Percentiles rank a stretch among this genome's conserved stretches.
phyloP scores from a whole-genome alignment of 2,329 filamentous ascomycete genomes.

The Monosporascus cannonballus region DNA sequence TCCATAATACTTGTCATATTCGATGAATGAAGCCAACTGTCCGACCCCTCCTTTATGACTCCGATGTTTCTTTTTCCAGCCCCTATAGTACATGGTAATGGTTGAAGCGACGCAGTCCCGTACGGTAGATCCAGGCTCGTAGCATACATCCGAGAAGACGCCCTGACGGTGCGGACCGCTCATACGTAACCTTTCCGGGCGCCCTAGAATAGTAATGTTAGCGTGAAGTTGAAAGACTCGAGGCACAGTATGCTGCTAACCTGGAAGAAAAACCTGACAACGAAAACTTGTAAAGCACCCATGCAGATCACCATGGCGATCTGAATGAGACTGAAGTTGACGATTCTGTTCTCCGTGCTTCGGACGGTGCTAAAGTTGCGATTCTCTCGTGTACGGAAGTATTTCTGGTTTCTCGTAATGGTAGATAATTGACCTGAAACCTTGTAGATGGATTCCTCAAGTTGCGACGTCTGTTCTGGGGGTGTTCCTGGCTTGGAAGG shows the following conservation, averaged over 20 bases:
- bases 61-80: slow-evolving; percentile 11
- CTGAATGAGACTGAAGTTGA: slow-evolving; percentile 96
- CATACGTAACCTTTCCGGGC: slow-evolving; percentile 65
- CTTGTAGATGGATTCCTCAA: slow-evolving; percentile 95
- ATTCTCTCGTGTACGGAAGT: slow-evolving; percentile 98
- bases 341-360: slow-evolving; percentile 91
- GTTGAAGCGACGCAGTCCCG: slow-evolving; percentile 6
- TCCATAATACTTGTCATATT: slow-evolving; percentile 6
- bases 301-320: slow-evolving; percentile 86
- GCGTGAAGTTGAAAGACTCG: slow-evolving; percentile 11
- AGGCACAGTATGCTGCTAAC: slow-evolving; percentile 33
- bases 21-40: slow-evolving; percentile 9
- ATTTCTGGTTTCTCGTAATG: slow-evolving; percentile 95
- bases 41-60: background rate
- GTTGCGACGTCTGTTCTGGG: slow-evolving; percentile 78
- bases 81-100: slow-evolving; percentile 19
- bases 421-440: slow-evolving; percentile 88
- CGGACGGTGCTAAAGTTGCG: slow-evolving; percentile 96
- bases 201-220: slow-evolving; percentile 34
- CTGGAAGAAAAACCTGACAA: slow-evolving; percentile 99
- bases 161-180: slow-evolving; percentile 22
- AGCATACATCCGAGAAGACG: slow-evolving; percentile 17
- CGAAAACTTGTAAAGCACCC: slow-evolving; percentile 93
- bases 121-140: slow-evolving; percentile 11
- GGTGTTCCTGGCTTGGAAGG: slow-evolving; percentile 84